Evolutionary conservation across 116 monocot species (phyloP), one percentile per base, ranked within the genome.

Genomic region (Iris pallida): DNA sequence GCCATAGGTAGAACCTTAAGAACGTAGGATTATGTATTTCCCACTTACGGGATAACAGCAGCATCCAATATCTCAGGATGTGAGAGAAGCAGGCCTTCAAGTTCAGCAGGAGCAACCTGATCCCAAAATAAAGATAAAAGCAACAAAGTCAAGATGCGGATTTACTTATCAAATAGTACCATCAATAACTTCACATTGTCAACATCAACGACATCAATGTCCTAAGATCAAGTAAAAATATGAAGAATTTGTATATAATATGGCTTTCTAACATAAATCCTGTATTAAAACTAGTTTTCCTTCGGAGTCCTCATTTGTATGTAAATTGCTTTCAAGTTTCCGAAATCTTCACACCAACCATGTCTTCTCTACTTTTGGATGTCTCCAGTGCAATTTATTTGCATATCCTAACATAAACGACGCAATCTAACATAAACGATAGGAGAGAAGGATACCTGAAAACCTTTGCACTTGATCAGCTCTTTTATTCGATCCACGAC

Each of bases 41-140:
- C 13, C 53, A 66, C 94, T 87, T 81, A 90, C 94, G 94, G 90
- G 49, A 94, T 85, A n/a, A 94, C 94, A 71, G 79, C 94, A 42
- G 92, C 83, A 78, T 97, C 97, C 19, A 87, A 68, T 78, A 97
- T 90, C 65, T 92, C 90, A 52, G 88, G 71, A 74, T 97, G 92
- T 42, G 90, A 85, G 59, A 92, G 74, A 59, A 97, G 90, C 64
- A 97, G 63, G 8, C 85, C 90, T 83, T 97, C 97, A 57, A 97
- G 81, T 61, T 97, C 97, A 47, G 97, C 97, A 44, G 97, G 97
- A 59, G 94, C 94, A 81, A 94, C 73, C 94, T 94, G 73, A 52
- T 18, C 30, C 30, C 13, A 41, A 42, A 67, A 42, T 1, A n/a
- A 8, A 51, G 41, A 8, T 6, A n/a, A n/a, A n/a, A n/a, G n/a